phyloP scores from a whole-genome alignment of 176 grass and related monocot genomes.

The Leersia perrieri region DNA sequence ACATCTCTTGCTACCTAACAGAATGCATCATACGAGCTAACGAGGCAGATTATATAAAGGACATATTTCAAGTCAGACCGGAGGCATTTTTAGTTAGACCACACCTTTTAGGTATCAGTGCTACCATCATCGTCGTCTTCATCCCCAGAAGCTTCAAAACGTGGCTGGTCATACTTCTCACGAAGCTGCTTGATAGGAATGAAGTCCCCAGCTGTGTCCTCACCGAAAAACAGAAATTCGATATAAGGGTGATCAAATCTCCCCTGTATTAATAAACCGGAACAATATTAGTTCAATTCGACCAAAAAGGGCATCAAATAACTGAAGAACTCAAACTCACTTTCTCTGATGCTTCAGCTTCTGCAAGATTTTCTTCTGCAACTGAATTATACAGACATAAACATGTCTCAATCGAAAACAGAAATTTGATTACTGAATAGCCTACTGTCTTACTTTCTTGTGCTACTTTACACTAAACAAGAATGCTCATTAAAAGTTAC shows the following conservation, averaged over 20 bases:
- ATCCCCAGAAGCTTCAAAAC: constrained; percentile 69
- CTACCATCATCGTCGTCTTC: constrained; percentile 37
- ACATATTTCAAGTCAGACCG: not conserved
- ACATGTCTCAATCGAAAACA: constrained; percentile 8
- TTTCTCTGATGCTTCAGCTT: constrained; percentile 58
- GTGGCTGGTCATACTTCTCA: constrained; percentile 76
- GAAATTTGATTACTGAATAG: constrained; percentile 7
- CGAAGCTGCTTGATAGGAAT: constrained; percentile 92
- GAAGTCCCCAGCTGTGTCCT: constrained; percentile 76
- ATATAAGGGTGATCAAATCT: constrained; percentile 89
- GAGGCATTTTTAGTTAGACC: too few relatives aligned
- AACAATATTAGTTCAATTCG: not conserved
- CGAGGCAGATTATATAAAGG: not conserved
- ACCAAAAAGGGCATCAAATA: not conserved
- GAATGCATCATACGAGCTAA: not conserved
- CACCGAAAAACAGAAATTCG: constrained; percentile 85
- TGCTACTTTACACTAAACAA: not conserved
- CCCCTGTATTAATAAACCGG: constrained; percentile 39
- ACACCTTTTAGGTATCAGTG: constrained; percentile 30
- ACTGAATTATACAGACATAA: constrained; percentile 49
- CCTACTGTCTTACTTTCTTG: not conserved
- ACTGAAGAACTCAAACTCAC: constrained; percentile 33
- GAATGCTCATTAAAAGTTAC: constrained; percentile 1
- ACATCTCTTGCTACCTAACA: not conserved
- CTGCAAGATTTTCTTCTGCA: constrained; percentile 83